phyloP scores from a whole-genome alignment of 225 moss, liverwort and hornwort genomes.

The Straminergon stramineum region DNA sequence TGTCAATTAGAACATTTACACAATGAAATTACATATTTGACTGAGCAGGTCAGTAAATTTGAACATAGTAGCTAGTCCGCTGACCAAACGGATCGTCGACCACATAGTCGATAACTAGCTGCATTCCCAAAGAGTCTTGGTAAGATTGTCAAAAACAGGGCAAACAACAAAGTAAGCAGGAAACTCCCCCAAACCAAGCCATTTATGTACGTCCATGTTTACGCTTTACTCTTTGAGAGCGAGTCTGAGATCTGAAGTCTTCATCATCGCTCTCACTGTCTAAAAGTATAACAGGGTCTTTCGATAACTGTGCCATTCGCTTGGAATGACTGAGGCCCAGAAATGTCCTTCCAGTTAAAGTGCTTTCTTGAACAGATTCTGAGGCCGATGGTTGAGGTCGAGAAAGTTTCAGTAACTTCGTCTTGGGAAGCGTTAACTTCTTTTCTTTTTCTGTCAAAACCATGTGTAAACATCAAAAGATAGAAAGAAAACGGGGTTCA shows the following conservation, averaged over 20 bases:
- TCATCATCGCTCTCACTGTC: conserved; percentile 48
- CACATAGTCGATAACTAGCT: not conserved
- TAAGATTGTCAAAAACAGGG: not conserved
- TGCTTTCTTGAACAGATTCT: conserved; percentile 8
- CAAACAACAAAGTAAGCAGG: not conserved
- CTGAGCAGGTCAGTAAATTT: not conserved
- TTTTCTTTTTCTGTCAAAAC: conserved; percentile 5
- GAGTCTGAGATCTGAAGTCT: conserved; percentile 1
- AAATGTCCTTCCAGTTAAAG: not conserved
- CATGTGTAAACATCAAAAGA: not conserved
- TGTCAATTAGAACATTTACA: not conserved
- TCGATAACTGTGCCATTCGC: not conserved
- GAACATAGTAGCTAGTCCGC: not conserved
- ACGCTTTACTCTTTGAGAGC: conserved; percentile 25
- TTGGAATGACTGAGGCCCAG: not conserved
- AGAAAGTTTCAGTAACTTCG: conserved; percentile 36
- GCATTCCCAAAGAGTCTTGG: not conserved
- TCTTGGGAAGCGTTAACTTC: conserved; percentile 20
- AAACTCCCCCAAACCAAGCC: not conserved
- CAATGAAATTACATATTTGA: not conserved
- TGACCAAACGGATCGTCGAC: not conserved
- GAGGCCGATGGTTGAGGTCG: conserved; percentile 10
- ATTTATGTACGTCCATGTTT: not conserved
- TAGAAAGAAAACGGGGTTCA: not conserved
- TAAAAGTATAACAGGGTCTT: conserved; percentile 20